Conservation (phyloP, 2,329 filamentous ascomycete genomes). For the Drechslerella coelobrocha region DNA sequence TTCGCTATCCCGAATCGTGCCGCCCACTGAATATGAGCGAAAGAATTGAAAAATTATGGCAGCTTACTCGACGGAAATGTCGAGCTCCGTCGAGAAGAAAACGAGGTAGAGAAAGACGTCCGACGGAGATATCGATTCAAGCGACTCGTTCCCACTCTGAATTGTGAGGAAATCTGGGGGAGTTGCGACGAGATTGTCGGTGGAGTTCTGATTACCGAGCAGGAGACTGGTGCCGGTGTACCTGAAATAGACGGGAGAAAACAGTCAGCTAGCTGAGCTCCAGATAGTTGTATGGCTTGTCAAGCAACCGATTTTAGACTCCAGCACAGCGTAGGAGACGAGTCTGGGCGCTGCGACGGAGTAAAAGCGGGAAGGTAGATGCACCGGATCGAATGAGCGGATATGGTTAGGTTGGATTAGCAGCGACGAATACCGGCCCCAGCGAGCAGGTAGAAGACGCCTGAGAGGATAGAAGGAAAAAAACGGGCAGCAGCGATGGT, state of each 20-base stretch:
- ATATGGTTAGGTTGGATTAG: constrained; percentile 45
- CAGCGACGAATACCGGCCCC: constrained; percentile 60
- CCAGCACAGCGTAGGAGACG: constrained; percentile 18
- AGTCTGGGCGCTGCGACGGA: constrained; percentile 22
- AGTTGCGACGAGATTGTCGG: constrained; percentile 30
- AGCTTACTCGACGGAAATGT: not conserved
- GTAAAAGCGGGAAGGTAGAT: constrained; percentile 41
- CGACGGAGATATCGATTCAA: not conserved
- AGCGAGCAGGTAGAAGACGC: constrained; percentile 4
- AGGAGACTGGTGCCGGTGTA: constrained; percentile 42
- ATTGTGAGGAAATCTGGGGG: constrained; percentile 7
- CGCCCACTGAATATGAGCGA: constrained; percentile 7
- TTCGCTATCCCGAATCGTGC: not conserved
- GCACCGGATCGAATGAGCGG: constrained; percentile 49
- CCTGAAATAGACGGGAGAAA: constrained; percentile 18
- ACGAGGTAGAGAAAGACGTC: not conserved
- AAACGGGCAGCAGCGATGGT: not conserved
- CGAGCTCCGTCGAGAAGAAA: not conserved
- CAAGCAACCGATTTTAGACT: constrained; percentile 11
- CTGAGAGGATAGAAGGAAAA: constrained; percentile 9
- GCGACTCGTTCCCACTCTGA: not conserved
- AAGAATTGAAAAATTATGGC: not conserved
- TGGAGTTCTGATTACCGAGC: constrained; percentile 33
- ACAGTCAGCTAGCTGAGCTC: constrained; percentile 34
- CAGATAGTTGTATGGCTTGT: constrained; percentile 14